These are phyloP conservation scores for Stemphylium vesicarium DNA, from an alignment of 2,329 filamentous ascomycete species.

Conservation along the genomic window DNA sequence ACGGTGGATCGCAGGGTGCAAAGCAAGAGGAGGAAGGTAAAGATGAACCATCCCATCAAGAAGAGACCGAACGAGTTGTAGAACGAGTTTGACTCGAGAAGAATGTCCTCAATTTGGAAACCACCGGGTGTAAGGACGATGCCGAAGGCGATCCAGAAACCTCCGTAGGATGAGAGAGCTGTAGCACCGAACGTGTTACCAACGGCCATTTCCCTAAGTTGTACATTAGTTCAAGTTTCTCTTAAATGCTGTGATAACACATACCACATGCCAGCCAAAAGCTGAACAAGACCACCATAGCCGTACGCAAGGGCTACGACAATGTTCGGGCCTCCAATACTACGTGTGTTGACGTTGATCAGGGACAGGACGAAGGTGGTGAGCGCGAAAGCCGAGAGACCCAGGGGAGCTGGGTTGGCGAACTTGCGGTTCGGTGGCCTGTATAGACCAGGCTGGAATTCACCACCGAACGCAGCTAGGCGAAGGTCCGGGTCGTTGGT, in stretches of 20 bases:
- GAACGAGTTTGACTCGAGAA: slow-evolving; percentile 47
- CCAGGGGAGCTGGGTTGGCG: slow-evolving; percentile 66
- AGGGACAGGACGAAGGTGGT: slow-evolving; percentile 67
- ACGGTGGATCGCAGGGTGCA: slow-evolving; percentile 65
- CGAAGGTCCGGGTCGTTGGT: slow-evolving; percentile 56
- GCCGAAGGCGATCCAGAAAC: slow-evolving; percentile 67
- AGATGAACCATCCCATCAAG: slow-evolving; percentile 66
- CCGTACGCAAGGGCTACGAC: slow-evolving; percentile 58
- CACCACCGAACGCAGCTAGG: slow-evolving; percentile 58
- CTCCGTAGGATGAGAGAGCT: slow-evolving; percentile 66
- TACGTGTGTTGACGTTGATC: slow-evolving; percentile 56
- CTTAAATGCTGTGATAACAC: slow-evolving; percentile 29
- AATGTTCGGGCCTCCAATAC: slow-evolving; percentile 53
- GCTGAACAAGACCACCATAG: slow-evolving; percentile 59
- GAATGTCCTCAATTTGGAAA: slow-evolving; percentile 52
- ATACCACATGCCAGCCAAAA: slow-evolving; percentile 62
- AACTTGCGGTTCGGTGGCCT: slow-evolving; percentile 53
- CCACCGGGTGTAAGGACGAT: slow-evolving; percentile 64
- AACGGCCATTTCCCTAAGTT: slow-evolving; percentile 59
- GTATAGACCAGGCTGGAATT: slow-evolving; percentile 61
- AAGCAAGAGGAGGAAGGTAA: slow-evolving; percentile 63
- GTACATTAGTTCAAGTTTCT: slow-evolving; percentile 3
- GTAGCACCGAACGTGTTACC: slow-evolving; percentile 70
- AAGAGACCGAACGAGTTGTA: slow-evolving; percentile 63
- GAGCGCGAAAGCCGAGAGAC: slow-evolving; percentile 68